Evolutionary conservation across 2,329 filamentous ascomycete genomes (phyloP).

Genomic region (Colletotrichum musae): DNA sequence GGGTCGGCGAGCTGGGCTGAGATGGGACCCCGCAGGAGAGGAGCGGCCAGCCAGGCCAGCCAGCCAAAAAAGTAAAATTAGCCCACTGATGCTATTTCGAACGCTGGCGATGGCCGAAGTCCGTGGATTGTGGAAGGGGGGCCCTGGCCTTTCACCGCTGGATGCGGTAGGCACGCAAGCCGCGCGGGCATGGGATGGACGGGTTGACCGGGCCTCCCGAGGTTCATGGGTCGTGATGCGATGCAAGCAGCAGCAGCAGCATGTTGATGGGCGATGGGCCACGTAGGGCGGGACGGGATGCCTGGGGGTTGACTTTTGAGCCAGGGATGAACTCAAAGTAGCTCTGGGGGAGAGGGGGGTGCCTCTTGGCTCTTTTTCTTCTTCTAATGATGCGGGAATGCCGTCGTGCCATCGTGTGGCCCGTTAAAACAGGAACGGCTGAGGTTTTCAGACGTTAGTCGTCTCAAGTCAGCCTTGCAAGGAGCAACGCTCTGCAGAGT

Average conservation of each 20-base stretch:
- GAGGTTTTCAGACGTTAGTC: constrained; percentile 36
- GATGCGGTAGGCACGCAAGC: neutral
- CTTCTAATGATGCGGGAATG: constrained; percentile 20
- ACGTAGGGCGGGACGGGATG: constrained; percentile 19
- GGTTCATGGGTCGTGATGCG: neutral
- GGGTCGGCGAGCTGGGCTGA: too few species aligned
- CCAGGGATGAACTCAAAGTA: neutral
- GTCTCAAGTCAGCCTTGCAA: constrained; percentile 36
- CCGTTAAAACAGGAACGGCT: constrained; percentile 32
- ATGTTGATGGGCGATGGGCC: neutral
- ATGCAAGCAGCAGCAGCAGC: neutral
- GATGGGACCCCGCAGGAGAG: neutral
- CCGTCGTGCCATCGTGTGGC: constrained; percentile 32
- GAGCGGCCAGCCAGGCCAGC: neutral
- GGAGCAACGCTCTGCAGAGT: neutral
- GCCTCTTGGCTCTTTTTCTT: too few species aligned
- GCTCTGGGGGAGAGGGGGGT: too few species aligned
- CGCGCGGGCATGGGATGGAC: constrained; percentile 11
- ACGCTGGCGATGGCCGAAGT: constrained; percentile 10
- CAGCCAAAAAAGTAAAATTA: constrained; percentile 28
- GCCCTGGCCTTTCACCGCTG: constrained; percentile 1
- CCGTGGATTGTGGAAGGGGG: neutral
- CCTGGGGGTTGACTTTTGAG: neutral
- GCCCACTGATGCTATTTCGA: constrained; percentile 37
- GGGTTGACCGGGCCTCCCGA: neutral